Evolutionary conservation across 495 filamentous ascomycete genomes (phyloP).

Genomic region (Hypoxylon crocopeplum): DNA sequence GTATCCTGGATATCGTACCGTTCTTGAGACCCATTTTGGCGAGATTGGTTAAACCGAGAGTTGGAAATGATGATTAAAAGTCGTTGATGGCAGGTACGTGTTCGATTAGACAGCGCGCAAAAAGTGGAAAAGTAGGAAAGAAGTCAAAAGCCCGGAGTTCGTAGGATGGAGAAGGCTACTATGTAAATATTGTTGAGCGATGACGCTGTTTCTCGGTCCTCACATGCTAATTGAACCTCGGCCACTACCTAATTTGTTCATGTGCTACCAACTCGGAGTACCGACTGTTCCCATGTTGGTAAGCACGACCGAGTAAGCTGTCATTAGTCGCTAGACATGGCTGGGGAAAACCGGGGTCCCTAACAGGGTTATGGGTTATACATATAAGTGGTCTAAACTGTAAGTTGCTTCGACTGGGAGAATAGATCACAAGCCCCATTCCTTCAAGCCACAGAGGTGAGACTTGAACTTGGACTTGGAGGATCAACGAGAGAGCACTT

Average conservation of each 20-base stretch:
- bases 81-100: background rate
- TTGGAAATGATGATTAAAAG: background rate
- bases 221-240: constrained; percentile 44
- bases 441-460: background rate
- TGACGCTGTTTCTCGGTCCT: constrained; percentile 33
- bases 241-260: constrained; percentile 33
- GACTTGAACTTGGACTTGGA: no score
- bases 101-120: constrained; percentile 5
- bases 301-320: constrained; percentile 9
- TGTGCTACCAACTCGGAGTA: constrained; percentile 11
- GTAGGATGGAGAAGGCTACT: constrained; percentile 18
- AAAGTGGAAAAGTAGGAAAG: background rate
- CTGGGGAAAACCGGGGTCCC: no score
- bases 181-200: constrained; percentile 16
- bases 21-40: constrained; percentile 82
- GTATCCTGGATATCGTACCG: no score
- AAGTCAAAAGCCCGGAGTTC: constrained; percentile 14
- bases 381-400: no score
- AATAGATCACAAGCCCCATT: no score
- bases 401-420: no score
- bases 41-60: constrained; percentile 13
- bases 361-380: no score
- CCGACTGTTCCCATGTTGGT: constrained; percentile 7
- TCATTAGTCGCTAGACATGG: no score
- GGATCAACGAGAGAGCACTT: background rate